Conservation (phyloP, 164 flowering plant species). For the Chloranthus sessilifolius region DNA sequence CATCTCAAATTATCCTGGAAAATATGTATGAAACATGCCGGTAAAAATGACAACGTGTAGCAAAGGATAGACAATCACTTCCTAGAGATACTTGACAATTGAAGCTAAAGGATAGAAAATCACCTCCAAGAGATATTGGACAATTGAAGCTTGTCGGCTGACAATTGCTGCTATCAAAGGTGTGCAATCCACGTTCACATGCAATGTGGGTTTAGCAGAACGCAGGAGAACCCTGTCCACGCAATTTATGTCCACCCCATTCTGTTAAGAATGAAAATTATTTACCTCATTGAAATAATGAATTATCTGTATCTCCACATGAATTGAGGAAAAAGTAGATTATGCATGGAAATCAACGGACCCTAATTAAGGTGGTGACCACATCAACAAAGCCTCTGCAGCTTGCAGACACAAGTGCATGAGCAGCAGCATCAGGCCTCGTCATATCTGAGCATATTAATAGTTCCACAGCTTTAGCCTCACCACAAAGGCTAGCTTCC, state of each 20-base stretch:
- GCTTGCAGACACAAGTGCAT: conserved; percentile 12
- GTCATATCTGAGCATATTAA: conserved; percentile 14
- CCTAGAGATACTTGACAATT: too few relatives aligned
- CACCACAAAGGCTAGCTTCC: conserved; percentile 46
- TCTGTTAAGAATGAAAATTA: conserved; percentile 17
- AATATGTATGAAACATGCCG: too few relatives aligned
- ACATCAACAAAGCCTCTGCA: conserved; percentile 9
- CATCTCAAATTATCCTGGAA: too few relatives aligned
- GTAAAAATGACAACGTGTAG: too few relatives aligned
- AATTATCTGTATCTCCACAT: too few relatives aligned
- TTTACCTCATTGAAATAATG: background rate
- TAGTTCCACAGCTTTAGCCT: conserved; percentile 29
- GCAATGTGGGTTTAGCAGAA: conserved; percentile 49
- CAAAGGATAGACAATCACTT: too few relatives aligned
- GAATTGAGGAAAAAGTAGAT: too few relatives aligned
- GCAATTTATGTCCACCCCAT: conserved; percentile 41
- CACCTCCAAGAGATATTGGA: conserved; percentile 39
- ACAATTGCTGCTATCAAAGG: conserved; percentile 48
- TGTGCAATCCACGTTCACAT: conserved; percentile 41
- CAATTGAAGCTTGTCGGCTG: conserved; percentile 38
- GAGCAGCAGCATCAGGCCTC: conserved; percentile 9
- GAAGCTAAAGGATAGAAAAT: background rate
- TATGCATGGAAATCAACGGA: background rate
- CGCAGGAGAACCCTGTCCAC: conserved; percentile 37
- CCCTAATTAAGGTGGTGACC: background rate